A percentile compares a stretch with the other conserved stretches of the same genome.
These are phyloP conservation scores for Gnomoniopsis smithogilvyi DNA, from an alignment of 2,329 filamentous ascomycete genomes.

Conservation along the genomic window DNA sequence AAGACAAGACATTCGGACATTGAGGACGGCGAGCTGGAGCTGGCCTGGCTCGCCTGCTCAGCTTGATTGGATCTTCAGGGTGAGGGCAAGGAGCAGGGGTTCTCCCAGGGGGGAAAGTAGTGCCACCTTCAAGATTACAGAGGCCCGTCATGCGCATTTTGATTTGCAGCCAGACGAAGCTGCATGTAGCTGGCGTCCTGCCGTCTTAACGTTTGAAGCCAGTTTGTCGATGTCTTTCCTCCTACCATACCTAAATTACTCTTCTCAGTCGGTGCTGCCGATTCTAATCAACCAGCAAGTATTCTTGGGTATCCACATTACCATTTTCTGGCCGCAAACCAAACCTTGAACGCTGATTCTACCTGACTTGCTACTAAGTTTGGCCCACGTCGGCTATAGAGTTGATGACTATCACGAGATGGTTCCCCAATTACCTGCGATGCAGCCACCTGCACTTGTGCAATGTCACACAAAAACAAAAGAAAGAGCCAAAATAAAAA, in stretches of 20 bases:
- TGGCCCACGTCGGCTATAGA: too few species aligned
- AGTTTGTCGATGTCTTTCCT: not conserved
- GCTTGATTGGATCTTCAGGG: conserved; percentile 16
- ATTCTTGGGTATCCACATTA: too few species aligned
- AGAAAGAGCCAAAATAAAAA: too few species aligned
- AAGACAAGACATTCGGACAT: not conserved
- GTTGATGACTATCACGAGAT: too few species aligned
- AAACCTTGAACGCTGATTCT: too few species aligned
- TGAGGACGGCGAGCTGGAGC: conserved; percentile 17
- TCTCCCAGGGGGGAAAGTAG: not conserved
- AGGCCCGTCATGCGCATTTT: not conserved
- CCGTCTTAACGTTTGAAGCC: not conserved
- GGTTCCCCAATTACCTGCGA: too few species aligned
- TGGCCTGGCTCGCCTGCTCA: not conserved
- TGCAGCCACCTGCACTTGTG: too few species aligned
- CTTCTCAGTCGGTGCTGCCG: not conserved
- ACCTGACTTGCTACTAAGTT: too few species aligned
- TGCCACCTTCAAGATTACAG: conserved; percentile 1
- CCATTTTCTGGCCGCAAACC: too few species aligned
- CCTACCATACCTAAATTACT: not conserved
- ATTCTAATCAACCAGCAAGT: too few species aligned
- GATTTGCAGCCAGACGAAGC: not conserved
- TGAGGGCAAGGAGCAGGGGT: not conserved
- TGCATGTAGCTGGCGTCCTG: not conserved
- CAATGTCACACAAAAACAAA: too few species aligned